Conservation (phyloP, 2,329 filamentous ascomycete genomes). For the Sarocladium kiliense region DNA sequence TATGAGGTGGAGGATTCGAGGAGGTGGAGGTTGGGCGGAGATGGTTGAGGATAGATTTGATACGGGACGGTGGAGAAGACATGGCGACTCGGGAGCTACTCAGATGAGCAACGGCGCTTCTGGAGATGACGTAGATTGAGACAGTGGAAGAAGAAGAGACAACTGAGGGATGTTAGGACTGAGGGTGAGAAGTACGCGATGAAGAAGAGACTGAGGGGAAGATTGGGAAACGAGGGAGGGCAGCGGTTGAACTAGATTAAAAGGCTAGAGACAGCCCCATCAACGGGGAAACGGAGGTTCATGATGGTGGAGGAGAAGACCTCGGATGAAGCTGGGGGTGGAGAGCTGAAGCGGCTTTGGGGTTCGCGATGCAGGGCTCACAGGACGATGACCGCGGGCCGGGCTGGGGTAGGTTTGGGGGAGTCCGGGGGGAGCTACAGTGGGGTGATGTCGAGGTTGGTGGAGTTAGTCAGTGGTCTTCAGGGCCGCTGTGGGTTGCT, state of each 20-base stretch:
- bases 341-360: neutral
- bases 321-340: neutral
- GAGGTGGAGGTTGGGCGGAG: constrained; percentile 36
- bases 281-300: neutral
- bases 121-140: neutral
- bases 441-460: neutral
- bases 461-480: neutral
- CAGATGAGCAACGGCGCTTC: no score
- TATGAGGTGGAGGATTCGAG: constrained; percentile 49
- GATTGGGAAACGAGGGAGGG: neutral
- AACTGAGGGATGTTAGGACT: neutral
- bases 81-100: constrained; percentile 39
- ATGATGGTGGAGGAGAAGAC: neutral
- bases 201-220: neutral
- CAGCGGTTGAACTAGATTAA: neutral
- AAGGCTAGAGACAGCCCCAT: neutral
- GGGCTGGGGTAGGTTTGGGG: constrained; percentile 1
- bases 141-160: neutral
- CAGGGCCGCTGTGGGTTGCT: no score
- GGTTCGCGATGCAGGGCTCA: no score
- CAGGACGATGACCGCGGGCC: no score
- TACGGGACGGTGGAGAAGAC: constrained; percentile 59
- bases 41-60: constrained; percentile 52
- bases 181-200: neutral
- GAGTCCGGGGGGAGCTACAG: neutral